Evolutionary conservation across 495 filamentous ascomycete species (phyloP), one percentile per base, ranked within the genome.

Genomic region (Penicillium pancosmium): DNA sequence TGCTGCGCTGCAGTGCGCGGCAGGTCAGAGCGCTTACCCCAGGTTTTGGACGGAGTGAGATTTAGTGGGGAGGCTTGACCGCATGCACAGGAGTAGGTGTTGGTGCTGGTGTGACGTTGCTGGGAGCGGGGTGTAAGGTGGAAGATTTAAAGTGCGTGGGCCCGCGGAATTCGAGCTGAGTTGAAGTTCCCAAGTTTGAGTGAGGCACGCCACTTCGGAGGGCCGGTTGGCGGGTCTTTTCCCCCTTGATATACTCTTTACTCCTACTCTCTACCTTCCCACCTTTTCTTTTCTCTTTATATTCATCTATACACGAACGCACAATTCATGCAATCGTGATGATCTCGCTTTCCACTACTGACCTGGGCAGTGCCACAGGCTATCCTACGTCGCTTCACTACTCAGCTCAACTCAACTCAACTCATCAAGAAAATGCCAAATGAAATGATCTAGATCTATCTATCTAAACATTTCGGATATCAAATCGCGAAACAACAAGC

Each of bases 381-480:
- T 23, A 23, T 7, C 12, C 41, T 44, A 44, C 41, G 27, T 31
- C 27, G 27, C 4, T 6, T 31, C 27, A 31, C 27, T 31, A 6
- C 27, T 31, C 5, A 8, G 8, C 19, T 21, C 19, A 21, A 21
- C 27, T 31, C 27, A 23, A 23, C 27, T 31, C 27, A 31, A 8
- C 23, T 23, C 23, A 23, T 31, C 27, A 34, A 16, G n/a, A 36
- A 15, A 54, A 31, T 19, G 19, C 52, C 52, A 55, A 49, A 64
- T 53, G 41, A 44, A 48, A 61, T 21, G 49, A 50, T 41, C 49
- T 58, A 56, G 56, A 57, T 57, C 46, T 48, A 57, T 57, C 46
- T 48, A 48, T 60, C 52, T 58, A 43, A 60, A 60, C 51, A 64
- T 52, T 53, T 63, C 66, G 73, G 73, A 75, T 75, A 75, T 75